Conservation (phyloP, 2,329 filamentous ascomycete species). For the Graphium sp. region DNA sequence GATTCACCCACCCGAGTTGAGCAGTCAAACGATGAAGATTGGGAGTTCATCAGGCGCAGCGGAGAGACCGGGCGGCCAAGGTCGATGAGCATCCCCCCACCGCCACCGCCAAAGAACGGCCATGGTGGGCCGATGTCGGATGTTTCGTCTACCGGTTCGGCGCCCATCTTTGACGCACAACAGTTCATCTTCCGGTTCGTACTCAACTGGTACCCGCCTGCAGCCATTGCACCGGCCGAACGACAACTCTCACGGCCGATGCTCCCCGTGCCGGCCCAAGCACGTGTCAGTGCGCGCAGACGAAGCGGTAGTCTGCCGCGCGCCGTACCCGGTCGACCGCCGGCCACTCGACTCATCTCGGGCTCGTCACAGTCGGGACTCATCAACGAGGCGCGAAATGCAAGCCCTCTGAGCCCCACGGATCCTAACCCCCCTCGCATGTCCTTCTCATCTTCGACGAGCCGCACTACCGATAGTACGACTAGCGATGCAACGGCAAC, state of each 20-base stretch:
- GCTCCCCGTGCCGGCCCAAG: constrained; percentile 54
- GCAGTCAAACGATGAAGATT: too few relatives aligned
- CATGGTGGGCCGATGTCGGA: constrained; percentile 23
- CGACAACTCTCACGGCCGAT: constrained; percentile 51
- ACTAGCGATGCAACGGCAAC: neutral
- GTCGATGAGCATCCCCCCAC: constrained; percentile 12
- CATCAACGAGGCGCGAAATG: constrained; percentile 32
- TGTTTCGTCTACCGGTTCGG: constrained; percentile 34
- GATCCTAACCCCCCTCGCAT: constrained; percentile 9
- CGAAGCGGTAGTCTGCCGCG: constrained; percentile 20
- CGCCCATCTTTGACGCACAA: constrained; percentile 35
- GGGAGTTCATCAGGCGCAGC: too few relatives aligned
- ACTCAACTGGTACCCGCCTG: constrained; percentile 43
- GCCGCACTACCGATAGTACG: neutral
- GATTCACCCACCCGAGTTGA: too few relatives aligned
- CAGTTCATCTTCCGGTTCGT: constrained; percentile 60
- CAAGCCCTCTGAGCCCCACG: constrained; percentile 18
- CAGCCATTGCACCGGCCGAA: constrained; percentile 35
- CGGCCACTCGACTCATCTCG: constrained; percentile 28
- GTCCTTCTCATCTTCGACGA: constrained; percentile 5
- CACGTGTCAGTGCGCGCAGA: constrained; percentile 30
- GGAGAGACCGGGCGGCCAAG: too few relatives aligned
- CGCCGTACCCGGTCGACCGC: constrained; percentile 18
- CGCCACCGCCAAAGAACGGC: constrained; percentile 15
- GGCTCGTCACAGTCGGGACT: constrained; percentile 26